Evolutionary conservation across 2,329 filamentous ascomycete species (phyloP), one percentile per base, ranked within the genome.

Genomic region (Meredithiella fracta): DNA sequence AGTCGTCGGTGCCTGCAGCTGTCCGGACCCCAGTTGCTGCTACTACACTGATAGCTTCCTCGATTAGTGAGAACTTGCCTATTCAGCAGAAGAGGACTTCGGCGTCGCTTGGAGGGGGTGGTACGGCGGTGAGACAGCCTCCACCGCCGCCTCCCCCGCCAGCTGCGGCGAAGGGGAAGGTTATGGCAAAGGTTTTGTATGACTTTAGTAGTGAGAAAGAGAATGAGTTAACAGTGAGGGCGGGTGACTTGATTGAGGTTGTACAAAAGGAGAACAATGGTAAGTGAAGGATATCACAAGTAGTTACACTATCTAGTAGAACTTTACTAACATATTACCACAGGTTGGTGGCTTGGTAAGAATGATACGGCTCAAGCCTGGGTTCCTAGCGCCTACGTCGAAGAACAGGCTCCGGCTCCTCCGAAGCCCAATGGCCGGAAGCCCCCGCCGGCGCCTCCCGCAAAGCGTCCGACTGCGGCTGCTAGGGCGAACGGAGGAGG

Each of bases 281-380:
- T 95, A 79, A 68, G 83, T 31, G n/a, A n/a, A n/a, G 15, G 23
- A 68, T n/a, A n/a, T 23, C 3, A n/a, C n/a, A n/a, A n/a, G n/a
- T n/a, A n/a, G n/a, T n/a, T n/a, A n/a, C n/a, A n/a, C n/a, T n/a
- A n/a, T n/a, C n/a, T n/a, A 23, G 15, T 25, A n/a, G n/a, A 8
- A 11, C 3, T 23, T 49, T 51, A 58, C 69, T 74, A 67, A 75
- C 61, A 44, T 29, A 54, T 53, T 14, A 22, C 15, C 47, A 40
- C 62, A 95, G 91, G 92, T 54, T 98, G 92, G 92, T 97, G 91
- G 91, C 75, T 97, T 50, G 92, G 84, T 60, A 91, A 88, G 72
- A 86, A 83, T 60, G 70, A 62, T 4, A 62, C 63, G 3, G 79
- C 79, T n/a, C 87, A 92, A 68, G 92, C 89, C 53, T 98, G 92